Evolutionary conservation across 805 yeast genomes (phyloP), one percentile per base, ranked within the genome.

Genomic region (Komagataella ulmi): DNA sequence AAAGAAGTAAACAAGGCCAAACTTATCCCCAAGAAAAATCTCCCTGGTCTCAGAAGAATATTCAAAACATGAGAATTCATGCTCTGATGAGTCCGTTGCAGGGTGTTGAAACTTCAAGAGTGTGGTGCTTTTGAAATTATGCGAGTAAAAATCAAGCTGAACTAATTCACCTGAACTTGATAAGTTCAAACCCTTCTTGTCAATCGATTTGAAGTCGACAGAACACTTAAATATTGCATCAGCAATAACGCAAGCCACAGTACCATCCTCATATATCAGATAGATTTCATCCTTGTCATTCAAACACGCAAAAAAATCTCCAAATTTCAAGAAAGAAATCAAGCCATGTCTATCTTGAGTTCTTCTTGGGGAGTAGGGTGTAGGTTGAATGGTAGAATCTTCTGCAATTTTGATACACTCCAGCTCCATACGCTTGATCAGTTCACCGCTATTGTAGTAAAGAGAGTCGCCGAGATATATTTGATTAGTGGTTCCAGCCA

Each of bases 21-120:
- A 70, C 50, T 72, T 73, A 60, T 80, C 85, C 7, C 83, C 84
- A 17, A 66, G 49, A 5, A 72, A 57, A 2, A 75, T 52, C 3
- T 67, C 62, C 40, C 14, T 30, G 14, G 14, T 30, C 0, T 56
- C 58, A 6, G 50, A 14, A 45, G 59, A 57, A 6, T 61, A 50
- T 44, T 76, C 82, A 17, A 45, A 45, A 75, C 53, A 0, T 76
- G 65, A 0, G 70, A 68, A n/a, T 76, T 55, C 17, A 65, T 55
- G 54, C 77, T 77, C 1, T 65, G 7, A 72, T 60, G 24, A 69
- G 60, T 18, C 65, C 75, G 57, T 56, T 57, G 24, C 62, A 30
- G 24, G 66, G 58, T 30, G 14, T 12, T 30, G 40, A 10, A 30
- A 30, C 14, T 10, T 30, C 5, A 30, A 5, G 2, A 30, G 40